A percentile compares a stretch with the other conserved stretches of the same genome.
Conservation (phyloP, 352 stramenopile genomes). For the Phytophthora litchii region DNA sequence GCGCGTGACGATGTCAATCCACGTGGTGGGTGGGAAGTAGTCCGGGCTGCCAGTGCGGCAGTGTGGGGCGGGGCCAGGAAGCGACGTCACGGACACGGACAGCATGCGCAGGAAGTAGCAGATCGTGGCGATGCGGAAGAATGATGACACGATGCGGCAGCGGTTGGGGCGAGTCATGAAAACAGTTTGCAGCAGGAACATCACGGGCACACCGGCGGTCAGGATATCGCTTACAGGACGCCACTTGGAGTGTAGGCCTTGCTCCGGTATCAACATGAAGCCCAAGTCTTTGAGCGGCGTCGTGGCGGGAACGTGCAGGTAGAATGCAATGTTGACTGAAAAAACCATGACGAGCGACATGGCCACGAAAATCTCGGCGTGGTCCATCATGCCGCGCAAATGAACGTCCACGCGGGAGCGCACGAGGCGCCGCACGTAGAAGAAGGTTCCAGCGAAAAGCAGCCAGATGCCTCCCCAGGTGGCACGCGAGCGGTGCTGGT, state of each 20-base stretch:
- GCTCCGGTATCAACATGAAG: conserved; percentile 78
- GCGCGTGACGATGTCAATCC: conserved; percentile 77
- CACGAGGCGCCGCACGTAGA: conserved; percentile 54
- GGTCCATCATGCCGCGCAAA: conserved; percentile 51
- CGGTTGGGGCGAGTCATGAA: conserved; percentile 59
- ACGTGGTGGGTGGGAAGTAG: conserved; percentile 66
- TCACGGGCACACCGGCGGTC: conserved; percentile 59
- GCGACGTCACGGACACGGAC: conserved; percentile 68
- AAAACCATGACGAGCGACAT: conserved; percentile 73
- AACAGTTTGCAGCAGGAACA: conserved; percentile 62
- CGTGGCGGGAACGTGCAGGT: conserved; percentile 63
- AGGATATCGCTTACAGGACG: conserved; percentile 71
- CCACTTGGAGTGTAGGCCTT: conserved; percentile 60
- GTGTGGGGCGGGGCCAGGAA: conserved; percentile 73
- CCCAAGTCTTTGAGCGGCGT: conserved; percentile 70
- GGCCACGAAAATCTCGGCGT: conserved; percentile 73
- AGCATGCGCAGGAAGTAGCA: conserved; percentile 76
- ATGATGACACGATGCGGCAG: conserved; percentile 54
- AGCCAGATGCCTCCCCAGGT: conserved; percentile 63
- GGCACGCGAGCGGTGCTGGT: conserved; percentile 47
- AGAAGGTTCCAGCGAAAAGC: conserved; percentile 48
- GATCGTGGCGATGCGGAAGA: conserved; percentile 74
- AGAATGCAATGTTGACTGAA: conserved; percentile 76
- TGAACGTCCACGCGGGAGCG: conserved; percentile 46
- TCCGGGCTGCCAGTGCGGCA: conserved; percentile 53